Base-by-base conservation (phyloP, 495 filamentous ascomycete genomes). In the Friedmanniomyces simplex region DNA sequence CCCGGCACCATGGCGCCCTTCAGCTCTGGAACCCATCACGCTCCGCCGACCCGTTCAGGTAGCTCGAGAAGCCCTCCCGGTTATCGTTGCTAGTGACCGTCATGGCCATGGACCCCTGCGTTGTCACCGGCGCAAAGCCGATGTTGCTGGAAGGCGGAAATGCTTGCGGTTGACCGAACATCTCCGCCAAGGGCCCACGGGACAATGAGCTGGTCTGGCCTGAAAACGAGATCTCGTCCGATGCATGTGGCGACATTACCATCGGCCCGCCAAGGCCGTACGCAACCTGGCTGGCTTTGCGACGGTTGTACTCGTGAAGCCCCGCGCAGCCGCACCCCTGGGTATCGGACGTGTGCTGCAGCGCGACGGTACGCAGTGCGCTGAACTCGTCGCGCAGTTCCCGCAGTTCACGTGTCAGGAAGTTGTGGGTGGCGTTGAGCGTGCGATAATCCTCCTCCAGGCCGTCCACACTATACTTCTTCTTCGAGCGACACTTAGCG, bases 401-500 rank as follows among this genome's bases (percentile, higher is more conserved):
- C 7, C 76, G 58, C 16, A 75, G 48, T 55, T 76, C 67, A 20
- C 71, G 67, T 45, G 68, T 71, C 21, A 78, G 62, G 28, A 57
- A 42, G 6, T 61, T 59, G 36, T 75, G 71, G 21, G 55, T 43
- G 4, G 54, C 58, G 26, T 51, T 53, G 11, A 68, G 50, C 16
- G 58, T n/a, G 30, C 63, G 62, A 52, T 65, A 58, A 25, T 65
- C 26, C 16, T 57, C 46, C 49, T 67, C 58, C 21, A 69, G 58
- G 14, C 61, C 60, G 2, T 63, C 58, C 24, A 63, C 67, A 54
- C 63, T 70, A 49, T 83, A 79, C 67, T 91, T 94, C 71, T 93
- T 91, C 76, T 90, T 91, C 67, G 85, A 81, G 1, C 89, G 81
- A 66, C 89, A 94, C 63, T 94, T 95, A 69, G 80, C 88, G 0